Conservation (phyloP, 176 grass and related monocot species). For the Neostapfia colusana region DNA sequence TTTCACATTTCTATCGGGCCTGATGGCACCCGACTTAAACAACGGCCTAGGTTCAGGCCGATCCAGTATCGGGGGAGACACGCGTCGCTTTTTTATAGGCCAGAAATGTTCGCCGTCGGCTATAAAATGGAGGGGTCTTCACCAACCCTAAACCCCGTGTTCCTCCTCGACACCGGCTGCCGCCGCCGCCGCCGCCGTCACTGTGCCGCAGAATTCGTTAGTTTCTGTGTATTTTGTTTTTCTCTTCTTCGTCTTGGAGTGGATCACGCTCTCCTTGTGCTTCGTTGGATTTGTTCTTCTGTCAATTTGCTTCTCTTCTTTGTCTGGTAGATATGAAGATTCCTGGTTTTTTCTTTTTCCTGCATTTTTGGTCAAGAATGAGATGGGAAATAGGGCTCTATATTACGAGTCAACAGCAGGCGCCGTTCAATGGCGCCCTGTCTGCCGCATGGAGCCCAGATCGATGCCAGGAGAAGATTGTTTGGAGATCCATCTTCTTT, state of each 20-base stretch:
- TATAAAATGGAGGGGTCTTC: background rate
- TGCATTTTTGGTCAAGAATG: background rate
- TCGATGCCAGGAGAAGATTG: conserved; percentile 65
- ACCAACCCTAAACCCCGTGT: background rate
- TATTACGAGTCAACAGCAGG: conserved; percentile 66
- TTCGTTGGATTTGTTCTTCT: background rate
- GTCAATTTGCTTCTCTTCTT: background rate
- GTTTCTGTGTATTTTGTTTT: background rate
- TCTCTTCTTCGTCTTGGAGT: background rate
- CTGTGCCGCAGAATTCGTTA: too few relatives aligned
- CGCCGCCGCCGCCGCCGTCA: background rate
- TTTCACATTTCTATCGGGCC: background rate
- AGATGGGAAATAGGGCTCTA: conserved; percentile 14
- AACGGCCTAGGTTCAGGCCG: background rate
- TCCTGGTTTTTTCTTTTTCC: background rate
- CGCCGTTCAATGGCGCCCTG: conserved; percentile 39
- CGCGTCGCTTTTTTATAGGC: background rate
- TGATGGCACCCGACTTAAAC: background rate
- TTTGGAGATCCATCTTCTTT: conserved; percentile 62
- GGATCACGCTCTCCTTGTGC: background rate
- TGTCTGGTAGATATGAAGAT: background rate
- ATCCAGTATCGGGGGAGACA: background rate
- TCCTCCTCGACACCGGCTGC: too few relatives aligned
- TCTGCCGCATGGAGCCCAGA: conserved; percentile 65
- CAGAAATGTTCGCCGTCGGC: background rate